Evolutionary conservation across 371 early-diverging fungal genomes (phyloP).

Genomic region (Cokeromyces recurvatus): DNA sequence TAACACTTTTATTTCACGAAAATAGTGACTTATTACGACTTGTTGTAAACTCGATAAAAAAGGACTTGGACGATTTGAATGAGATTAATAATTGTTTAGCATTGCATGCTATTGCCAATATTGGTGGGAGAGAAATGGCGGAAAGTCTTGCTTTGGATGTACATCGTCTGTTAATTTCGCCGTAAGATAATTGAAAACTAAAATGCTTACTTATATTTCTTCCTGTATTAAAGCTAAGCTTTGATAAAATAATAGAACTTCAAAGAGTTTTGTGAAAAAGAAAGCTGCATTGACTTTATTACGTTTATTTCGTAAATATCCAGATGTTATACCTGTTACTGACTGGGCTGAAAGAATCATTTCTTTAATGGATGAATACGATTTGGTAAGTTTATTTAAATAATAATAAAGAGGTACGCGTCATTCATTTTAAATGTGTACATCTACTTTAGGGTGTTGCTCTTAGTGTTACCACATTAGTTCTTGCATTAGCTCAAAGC

Average conservation of each 20-base stretch:
- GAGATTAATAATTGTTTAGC: conserved; percentile 91
- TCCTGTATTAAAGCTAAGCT: too few species aligned
- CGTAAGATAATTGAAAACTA: conserved; percentile 56
- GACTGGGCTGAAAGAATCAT: conserved; percentile 89
- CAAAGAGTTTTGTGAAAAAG: conserved; percentile 87
- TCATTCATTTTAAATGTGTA: not conserved
- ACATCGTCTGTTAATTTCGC: conserved; percentile 74
- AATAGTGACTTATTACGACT: conserved; percentile 77
- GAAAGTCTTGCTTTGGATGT: conserved; percentile 83
- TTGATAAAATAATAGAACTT: conserved; percentile 63
- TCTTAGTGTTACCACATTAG: conserved; percentile 76
- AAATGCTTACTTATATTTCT: too few species aligned
- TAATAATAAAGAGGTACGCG: not conserved
- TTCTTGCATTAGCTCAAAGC: conserved; percentile 85
- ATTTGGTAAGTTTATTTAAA: conserved; percentile 61
- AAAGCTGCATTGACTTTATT: conserved; percentile 94
- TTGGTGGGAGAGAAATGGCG: conserved; percentile 90
- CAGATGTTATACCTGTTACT: conserved; percentile 81
- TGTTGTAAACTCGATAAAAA: conserved; percentile 83
- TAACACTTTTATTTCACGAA: conserved; percentile 87
- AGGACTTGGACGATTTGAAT: conserved; percentile 85
- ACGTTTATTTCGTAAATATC: conserved; percentile 84
- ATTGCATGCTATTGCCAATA: conserved; percentile 92
- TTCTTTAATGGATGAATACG: conserved; percentile 78
- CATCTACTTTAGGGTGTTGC: conserved; percentile 70